phyloP scores from a whole-genome alignment of 2,329 filamentous ascomycete species.

The Helotiales sp. region DNA sequence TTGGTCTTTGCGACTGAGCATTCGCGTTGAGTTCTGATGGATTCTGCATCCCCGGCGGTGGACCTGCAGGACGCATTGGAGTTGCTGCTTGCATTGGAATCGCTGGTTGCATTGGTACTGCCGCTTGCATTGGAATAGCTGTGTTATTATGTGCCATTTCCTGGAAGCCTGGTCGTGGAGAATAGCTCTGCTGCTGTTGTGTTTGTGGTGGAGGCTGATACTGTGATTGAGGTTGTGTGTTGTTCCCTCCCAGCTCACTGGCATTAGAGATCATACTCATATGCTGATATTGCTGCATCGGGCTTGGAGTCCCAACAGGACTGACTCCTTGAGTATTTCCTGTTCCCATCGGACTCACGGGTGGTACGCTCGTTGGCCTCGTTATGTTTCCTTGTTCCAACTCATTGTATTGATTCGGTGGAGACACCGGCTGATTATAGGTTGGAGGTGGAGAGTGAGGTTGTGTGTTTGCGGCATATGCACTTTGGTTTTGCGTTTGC shows the following conservation, averaged over 20 bases:
- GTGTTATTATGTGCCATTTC: background rate
- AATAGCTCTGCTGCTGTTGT: background rate
- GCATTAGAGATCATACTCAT: background rate
- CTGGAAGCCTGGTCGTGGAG: background rate
- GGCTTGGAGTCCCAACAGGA: background rate
- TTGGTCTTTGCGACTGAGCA: background rate
- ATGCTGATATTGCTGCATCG: background rate
- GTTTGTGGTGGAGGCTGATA: no score
- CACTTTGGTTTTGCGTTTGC: background rate
- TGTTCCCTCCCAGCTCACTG: background rate
- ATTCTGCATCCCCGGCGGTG: background rate
- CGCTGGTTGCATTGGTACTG: background rate
- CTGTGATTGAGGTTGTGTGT: background rate
- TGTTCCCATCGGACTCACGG: background rate
- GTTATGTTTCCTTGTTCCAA: background rate
- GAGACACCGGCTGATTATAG: background rate
- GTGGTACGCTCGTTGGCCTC: background rate
- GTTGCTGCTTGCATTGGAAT: background rate
- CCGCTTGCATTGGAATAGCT: no score
- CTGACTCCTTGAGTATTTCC: background rate
- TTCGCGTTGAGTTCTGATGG: background rate
- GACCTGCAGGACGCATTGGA: background rate
- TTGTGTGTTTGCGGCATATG: background rate
- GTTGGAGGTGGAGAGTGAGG: background rate
- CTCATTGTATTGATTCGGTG: background rate